Evolutionary conservation across 1,284 basidiomycete species (phyloP).

Genomic region (Schizophyllum amplum): DNA sequence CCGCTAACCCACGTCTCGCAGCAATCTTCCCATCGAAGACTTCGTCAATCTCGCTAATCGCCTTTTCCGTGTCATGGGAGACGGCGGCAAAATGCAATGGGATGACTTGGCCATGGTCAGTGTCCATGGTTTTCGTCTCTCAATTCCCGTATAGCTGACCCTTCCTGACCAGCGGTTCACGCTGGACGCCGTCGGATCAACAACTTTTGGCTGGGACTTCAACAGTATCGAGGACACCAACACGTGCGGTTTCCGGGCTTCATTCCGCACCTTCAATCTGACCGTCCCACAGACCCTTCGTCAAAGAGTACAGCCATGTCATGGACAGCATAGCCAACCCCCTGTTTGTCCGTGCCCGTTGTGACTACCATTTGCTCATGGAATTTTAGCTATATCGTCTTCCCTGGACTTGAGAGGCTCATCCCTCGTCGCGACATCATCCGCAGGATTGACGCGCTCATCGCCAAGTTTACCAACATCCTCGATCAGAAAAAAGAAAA

Average conservation of each 20-base stretch:
- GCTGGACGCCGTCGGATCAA: conserved; percentile 23
- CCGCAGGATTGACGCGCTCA: conserved; percentile 18
- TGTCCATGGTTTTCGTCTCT: neutral
- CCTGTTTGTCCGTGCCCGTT: neutral
- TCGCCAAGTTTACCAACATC: conserved; percentile 16
- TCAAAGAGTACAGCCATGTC: conserved; percentile 22
- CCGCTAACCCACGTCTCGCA: neutral
- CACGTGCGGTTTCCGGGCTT: neutral
- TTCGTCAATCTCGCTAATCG: conserved; percentile 18
- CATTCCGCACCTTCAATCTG: neutral
- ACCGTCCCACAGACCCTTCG: conserved; percentile 14
- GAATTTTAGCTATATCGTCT: conserved; percentile 16
- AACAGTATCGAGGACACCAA: conserved; percentile 22
- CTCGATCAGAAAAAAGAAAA: conserved; percentile 20
- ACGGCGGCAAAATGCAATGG: conserved; percentile 16
- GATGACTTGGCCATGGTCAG: conserved; percentile 16
- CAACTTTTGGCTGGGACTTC: conserved; percentile 27
- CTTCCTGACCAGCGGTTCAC: conserved; percentile 16
- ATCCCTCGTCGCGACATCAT: conserved; percentile 19
- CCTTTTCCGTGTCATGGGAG: conserved; percentile 18
- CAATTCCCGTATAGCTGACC: neutral
- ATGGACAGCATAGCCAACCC: conserved; percentile 25
- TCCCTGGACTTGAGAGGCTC: conserved; percentile 22
- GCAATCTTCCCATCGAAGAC: conserved; percentile 17
- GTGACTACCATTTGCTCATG: neutral